Evolutionary conservation across 2,329 filamentous ascomycete genomes (phyloP).

Genomic region (Neonectria ditissima): DNA sequence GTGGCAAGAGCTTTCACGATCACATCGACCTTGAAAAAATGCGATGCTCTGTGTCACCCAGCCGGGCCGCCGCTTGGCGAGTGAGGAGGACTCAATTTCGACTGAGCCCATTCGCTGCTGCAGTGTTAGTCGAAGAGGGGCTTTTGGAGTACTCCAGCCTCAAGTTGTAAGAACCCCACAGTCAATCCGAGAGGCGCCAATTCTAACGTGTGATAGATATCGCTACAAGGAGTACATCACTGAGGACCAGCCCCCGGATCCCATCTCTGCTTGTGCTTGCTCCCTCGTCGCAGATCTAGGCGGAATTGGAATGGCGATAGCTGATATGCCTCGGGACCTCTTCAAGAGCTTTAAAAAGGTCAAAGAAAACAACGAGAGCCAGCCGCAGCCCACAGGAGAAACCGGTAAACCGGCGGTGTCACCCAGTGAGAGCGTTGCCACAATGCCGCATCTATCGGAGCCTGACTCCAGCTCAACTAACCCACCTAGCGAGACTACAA

Average conservation of each 20-base stretch:
- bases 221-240: slow-evolving; percentile 76
- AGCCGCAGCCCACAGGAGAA: slow-evolving; percentile 12
- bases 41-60: slow-evolving; percentile 76
- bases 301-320: slow-evolving; percentile 83
- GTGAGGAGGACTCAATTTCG: slow-evolving; percentile 74
- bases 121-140: slow-evolving; percentile 73
- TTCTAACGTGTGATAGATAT: slow-evolving; percentile 55
- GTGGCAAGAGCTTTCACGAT: slow-evolving; percentile 77
- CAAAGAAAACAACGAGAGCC: slow-evolving; percentile 29
- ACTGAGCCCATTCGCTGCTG: slow-evolving; percentile 79
- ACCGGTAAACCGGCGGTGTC: slow-evolving; percentile 18
- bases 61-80: slow-evolving; percentile 79
- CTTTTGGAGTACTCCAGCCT: slow-evolving; percentile 76
- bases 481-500: slow-evolving; percentile 23
- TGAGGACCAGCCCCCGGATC: slow-evolving; percentile 82
- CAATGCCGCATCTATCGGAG: slow-evolving; percentile 15
- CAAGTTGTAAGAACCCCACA: slow-evolving; percentile 69
- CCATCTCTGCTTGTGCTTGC: slow-evolving; percentile 80
- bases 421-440: slow-evolving; percentile 22
- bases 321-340: slow-evolving; percentile 74
- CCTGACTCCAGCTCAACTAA: slow-evolving; percentile 21
- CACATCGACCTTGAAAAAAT: slow-evolving; percentile 75
- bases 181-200: neutral
- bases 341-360: slow-evolving; percentile 56
- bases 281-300: slow-evolving; percentile 87